Evolutionary conservation across 164 flowering plant species (phyloP).

Genomic region (Vitis riparia): DNA sequence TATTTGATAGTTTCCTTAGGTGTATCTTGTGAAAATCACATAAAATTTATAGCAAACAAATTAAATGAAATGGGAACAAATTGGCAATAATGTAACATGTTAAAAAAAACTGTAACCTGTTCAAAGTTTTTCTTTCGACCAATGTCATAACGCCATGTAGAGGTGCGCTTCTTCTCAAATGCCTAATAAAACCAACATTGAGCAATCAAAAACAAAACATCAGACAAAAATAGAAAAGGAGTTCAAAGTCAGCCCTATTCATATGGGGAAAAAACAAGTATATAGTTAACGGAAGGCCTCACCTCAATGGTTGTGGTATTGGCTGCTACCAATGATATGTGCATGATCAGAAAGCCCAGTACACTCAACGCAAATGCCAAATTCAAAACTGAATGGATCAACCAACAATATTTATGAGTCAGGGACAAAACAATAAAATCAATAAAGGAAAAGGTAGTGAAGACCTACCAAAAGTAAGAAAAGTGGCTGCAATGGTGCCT

Average conservation of each 20-base stretch:
- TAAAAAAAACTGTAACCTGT: conserved; percentile 41
- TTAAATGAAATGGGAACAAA: background rate
- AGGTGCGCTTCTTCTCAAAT: conserved; percentile 80
- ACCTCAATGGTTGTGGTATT: conserved; percentile 99
- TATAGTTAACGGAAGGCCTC: conserved; percentile 8
- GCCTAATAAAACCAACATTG: conserved; percentile 48
- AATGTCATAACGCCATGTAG: conserved; percentile 74
- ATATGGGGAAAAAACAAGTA: background rate
- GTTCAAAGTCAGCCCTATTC: background rate
- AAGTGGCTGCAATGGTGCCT: conserved; percentile 1
- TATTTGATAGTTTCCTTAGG: too few species aligned
- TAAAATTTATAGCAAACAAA: too few species aligned
- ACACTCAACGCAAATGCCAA: too few species aligned
- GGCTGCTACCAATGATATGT: conserved; percentile 7
- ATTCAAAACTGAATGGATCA: conserved; percentile 31
- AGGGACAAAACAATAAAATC: background rate
- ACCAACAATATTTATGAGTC: background rate
- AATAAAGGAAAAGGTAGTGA: background rate
- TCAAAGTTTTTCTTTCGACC: conserved; percentile 67
- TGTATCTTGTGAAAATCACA: too few species aligned
- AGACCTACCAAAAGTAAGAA: conserved; percentile 30
- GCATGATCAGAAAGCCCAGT: too few species aligned
- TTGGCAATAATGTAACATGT: background rate
- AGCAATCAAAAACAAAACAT: background rate
- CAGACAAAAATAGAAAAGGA: background rate